Evolutionary conservation across 257 asterid species (phyloP), one percentile per base, ranked within the genome.

Genomic region (Parsonsia alboflavescens): DNA sequence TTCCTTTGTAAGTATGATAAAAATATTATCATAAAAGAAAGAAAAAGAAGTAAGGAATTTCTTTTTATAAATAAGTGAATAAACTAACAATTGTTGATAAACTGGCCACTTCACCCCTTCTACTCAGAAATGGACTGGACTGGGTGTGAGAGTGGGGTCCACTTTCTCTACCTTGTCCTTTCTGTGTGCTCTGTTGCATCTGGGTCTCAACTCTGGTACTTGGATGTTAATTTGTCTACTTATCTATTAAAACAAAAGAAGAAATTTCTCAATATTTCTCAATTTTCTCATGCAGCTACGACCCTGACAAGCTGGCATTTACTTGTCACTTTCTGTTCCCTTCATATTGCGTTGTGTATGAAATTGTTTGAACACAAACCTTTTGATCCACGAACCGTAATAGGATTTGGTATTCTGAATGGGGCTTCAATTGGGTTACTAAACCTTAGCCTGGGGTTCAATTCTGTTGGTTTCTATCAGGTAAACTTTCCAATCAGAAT

Each of bases 251-350:
- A 42, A 42, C 7, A 42, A 42, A 0, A 42, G n/a, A 52, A 72
- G 72, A 24, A 45, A 33, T 44, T 50, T 65, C 62, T 66, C 50
- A 63, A 21, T 45, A 59, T 69, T 75, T 50, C 63, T 68, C 54
- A 65, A 45, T 53, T 69, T 66, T 78, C 61, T 62, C 54, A 33
- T 84, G 79, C 91, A 93, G 96, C 97, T 83, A 91, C 97, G 13
- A 93, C 96, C 77, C 76, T 92, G 83, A 92, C 97, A 46, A 92
- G 97, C 89, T 92, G 97, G 97, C 97, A 92, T 86, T 83, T 92
- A 75, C 85, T 91, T 64, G 97, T 89, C 49, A 91, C 97, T 0
- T 91, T 81, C 81, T 89, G 93, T 78, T 90, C 97, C 54, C 96
- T 93, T 78, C 98, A 89, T 59, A 88, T 87, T 81, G 97, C 96